phyloP scores from a whole-genome alignment of 148 eudicot genomes.

The Rheum nobile region DNA sequence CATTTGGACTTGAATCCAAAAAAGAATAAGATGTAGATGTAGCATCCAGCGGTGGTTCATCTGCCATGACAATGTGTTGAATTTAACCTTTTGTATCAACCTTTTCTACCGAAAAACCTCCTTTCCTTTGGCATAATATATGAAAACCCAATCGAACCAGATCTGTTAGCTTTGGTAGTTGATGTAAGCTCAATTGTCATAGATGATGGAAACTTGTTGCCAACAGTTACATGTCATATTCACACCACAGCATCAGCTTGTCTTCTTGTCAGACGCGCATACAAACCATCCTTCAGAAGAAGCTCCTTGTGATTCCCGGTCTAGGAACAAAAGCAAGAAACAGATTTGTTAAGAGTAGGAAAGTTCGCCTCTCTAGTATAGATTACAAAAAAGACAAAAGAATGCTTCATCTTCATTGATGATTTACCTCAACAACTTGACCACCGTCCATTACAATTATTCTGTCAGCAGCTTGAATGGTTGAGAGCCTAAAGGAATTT shows the following conservation, averaged over 20 bases:
- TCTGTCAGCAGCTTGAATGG: constrained; percentile 92
- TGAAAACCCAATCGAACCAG: background rate
- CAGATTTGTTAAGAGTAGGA: background rate
- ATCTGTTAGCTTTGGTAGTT: constrained; percentile 4
- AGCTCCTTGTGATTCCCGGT: constrained; percentile 83
- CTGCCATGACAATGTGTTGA: background rate
- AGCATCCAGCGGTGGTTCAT: background rate
- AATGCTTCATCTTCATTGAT: background rate
- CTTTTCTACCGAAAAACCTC: background rate
- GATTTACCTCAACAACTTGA: constrained; percentile 68
- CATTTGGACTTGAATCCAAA: background rate
- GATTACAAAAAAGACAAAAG: background rate
- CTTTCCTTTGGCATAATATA: background rate
- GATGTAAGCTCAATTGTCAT: background rate
- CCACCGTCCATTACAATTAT: constrained; percentile 91
- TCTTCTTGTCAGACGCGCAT: constrained; percentile 68
- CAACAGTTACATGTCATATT: constrained; percentile 6
- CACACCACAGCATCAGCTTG: constrained; percentile 81
- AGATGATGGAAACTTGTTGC: background rate
- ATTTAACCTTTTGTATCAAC: background rate
- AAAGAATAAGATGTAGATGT: background rate
- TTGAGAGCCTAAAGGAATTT: constrained; percentile 56
- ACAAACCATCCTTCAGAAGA: constrained; percentile 63
- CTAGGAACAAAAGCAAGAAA: constrained; percentile 21
- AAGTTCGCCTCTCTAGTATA: background rate